phyloP scores from a whole-genome alignment of 306 rosid genomes.

The Argentina anserina region DNA sequence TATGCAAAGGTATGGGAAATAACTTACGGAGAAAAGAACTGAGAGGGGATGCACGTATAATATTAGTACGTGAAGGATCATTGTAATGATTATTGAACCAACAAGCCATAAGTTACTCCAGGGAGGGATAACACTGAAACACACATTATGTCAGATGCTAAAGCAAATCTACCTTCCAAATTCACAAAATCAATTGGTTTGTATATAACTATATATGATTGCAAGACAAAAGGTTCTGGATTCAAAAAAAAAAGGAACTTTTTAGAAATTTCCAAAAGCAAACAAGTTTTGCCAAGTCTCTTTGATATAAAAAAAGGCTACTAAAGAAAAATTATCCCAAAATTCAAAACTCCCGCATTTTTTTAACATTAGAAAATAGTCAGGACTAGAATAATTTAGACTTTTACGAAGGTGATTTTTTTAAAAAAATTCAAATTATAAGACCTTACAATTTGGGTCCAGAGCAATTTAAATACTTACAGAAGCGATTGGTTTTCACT shows the following conservation, averaged over 20 bases:
- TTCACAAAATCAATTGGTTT: background rate
- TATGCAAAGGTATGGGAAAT: conserved; percentile 24
- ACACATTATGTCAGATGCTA: conserved; percentile 15
- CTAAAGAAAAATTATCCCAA: background rate
- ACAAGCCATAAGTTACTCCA: conserved; percentile 98
- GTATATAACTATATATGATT: background rate
- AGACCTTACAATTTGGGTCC: background rate
- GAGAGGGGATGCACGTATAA: conserved; percentile 90
- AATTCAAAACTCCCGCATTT: too few species aligned
- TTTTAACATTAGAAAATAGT: background rate
- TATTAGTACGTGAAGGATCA: conserved; percentile 81
- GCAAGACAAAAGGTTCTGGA: background rate
- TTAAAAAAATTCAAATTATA: background rate
- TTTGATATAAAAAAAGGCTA: background rate
- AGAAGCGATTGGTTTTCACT: conserved; percentile 96
- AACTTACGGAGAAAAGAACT: conserved; percentile 91
- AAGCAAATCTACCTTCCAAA: background rate
- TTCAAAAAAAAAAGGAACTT: background rate
- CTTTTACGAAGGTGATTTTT: background rate
- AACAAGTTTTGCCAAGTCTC: background rate
- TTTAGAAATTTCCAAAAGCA: background rate
- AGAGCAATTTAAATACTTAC: conserved; percentile 50
- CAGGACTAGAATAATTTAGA: background rate
- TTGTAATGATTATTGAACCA: conserved; percentile 79
- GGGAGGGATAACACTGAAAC: conserved; percentile 84